Evolutionary conservation across 176 grass and related monocot genomes (phyloP), one percentile per base, ranked within the genome.

Genomic region (Coix lacrymajobi): DNA sequence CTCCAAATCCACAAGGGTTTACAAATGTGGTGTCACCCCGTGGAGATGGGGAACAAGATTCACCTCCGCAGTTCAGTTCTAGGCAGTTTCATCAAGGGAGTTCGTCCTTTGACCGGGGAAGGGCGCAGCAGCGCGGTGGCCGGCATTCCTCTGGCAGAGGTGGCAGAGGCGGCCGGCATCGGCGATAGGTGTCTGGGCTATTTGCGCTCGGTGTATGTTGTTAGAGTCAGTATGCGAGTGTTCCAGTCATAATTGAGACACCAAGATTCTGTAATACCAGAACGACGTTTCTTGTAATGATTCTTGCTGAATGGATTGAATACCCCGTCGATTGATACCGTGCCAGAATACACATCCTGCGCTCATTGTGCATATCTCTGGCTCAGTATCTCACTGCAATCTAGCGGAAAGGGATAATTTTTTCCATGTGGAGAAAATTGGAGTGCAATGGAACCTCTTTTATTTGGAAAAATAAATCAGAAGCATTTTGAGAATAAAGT

Each of bases 81-180:
- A 66, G 84, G n/a, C 72, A 90, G 64, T 88, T 88, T 66, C 82
- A 71, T 65, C 75, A 39, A 24, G 89, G 96, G 20, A 95, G 82
- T 71, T 62, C 87, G 32, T 87, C 81, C 30, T 93, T 82, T 73
- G 78, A 73, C 6, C 87, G 85, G 38, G 86, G 77, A 88, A 91
- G 76, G 56, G 57, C 40, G 2, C 79, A 88, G 16, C 81, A 82
- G 48, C 85, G 83, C 20, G 96, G 93, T 32, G 92, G 89, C 25
- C 74, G 85, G 22, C 82, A 80, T 80, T 85, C 71, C 66, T 79
- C 57, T 16, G 87, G 87, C 4, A 86, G 96, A 87, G 87, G 92
- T 52, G 71, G 64, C 36, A 39, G 78, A 69, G 79, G 79, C 25
- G 48, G 65, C n/a, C n/a, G 82, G n/a, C 68, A 82, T 73, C 68